Percentiles rank a stretch among this genome's conserved stretches.
Conservation (phyloP, 352 stramenopile genomes). For the Phytophthora constricta region DNA sequence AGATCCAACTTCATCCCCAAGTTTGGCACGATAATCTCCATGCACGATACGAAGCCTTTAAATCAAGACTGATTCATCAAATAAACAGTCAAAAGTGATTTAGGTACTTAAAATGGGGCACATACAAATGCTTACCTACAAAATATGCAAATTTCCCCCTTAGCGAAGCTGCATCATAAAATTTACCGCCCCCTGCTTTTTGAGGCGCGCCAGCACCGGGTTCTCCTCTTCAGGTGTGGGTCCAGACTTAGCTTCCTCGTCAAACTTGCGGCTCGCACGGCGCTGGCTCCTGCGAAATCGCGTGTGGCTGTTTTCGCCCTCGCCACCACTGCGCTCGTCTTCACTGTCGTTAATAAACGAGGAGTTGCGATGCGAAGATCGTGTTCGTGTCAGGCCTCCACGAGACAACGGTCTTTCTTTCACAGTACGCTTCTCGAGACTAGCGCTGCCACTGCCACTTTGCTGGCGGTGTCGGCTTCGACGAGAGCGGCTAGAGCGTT, state of each 20-base stretch:
- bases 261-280: constrained; percentile 53
- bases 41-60: not conserved
- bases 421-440: constrained; percentile 23
- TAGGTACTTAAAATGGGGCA: constrained; percentile 32
- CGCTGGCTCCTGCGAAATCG: constrained; percentile 47
- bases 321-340: constrained; percentile 23
- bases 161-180: constrained; percentile 78
- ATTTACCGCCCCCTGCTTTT: constrained; percentile 84
- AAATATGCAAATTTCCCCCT: constrained; percentile 29
- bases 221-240: constrained; percentile 53
- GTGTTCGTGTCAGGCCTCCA: constrained; percentile 17
- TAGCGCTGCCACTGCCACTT: constrained; percentile 33
- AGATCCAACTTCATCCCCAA: constrained; percentile 3
- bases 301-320: constrained; percentile 41
- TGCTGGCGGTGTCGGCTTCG: constrained; percentile 35
- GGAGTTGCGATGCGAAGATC: constrained; percentile 31
- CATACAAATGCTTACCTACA: constrained; percentile 37
- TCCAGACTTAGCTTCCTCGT: constrained; percentile 47
- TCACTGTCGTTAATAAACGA: constrained; percentile 44
- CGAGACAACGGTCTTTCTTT: constrained; percentile 32
- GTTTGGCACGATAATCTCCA: not conserved
- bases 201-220: constrained; percentile 74
- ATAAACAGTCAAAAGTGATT: constrained; percentile 26
- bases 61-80: not conserved
- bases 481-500: constrained; percentile 18